A percentile compares a stretch with the other conserved stretches of the same genome.
These are phyloP conservation scores for Dalbergia cultrata DNA, from an alignment of 306 rosid genomes.

Conservation along the genomic window DNA sequence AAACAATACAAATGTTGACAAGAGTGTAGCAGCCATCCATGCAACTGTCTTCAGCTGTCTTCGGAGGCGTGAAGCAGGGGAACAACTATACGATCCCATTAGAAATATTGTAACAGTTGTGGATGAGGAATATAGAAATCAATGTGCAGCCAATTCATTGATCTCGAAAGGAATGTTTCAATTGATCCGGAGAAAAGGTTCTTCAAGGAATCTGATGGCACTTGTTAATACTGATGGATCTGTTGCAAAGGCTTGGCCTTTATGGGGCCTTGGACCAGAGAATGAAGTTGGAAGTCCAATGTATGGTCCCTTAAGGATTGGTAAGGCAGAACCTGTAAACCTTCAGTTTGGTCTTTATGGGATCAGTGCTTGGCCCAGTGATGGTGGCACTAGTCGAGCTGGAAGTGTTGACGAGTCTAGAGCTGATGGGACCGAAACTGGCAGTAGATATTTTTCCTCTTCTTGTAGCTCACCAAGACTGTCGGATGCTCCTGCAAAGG, in stretches of 20 bases:
- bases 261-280: conserved; percentile 60
- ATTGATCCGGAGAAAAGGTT: conserved; percentile 91
- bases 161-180: conserved; percentile 98
- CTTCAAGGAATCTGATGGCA: conserved; percentile 89
- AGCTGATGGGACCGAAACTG: conserved; percentile 83
- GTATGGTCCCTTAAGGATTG: conserved; percentile 68
- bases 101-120: conserved; percentile 83
- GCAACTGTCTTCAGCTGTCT: conserved; percentile 97
- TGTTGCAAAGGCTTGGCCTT: conserved; percentile 96
- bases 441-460: conserved; percentile 84
- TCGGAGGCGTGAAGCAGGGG: conserved; percentile 89
- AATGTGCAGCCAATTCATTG: conserved; percentile 87
- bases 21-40: conserved; percentile 97
- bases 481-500: conserved; percentile 80
- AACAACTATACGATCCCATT: conserved; percentile 75
- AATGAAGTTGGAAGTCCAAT: conserved; percentile 60
- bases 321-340: conserved; percentile 87
- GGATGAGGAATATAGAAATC: conserved; percentile 93
- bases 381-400: conserved; percentile 89
- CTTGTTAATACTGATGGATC: conserved; percentile 93
- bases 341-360: conserved; percentile 97
- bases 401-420: conserved; percentile 92
- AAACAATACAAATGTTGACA: conserved; percentile 96
- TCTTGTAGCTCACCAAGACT: conserved; percentile 92
- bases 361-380: conserved; percentile 94